Evolutionary conservation across 2,329 filamentous ascomycete genomes (phyloP), one percentile per base, ranked within the genome.

Genomic region (Aspergillus sp.): DNA sequence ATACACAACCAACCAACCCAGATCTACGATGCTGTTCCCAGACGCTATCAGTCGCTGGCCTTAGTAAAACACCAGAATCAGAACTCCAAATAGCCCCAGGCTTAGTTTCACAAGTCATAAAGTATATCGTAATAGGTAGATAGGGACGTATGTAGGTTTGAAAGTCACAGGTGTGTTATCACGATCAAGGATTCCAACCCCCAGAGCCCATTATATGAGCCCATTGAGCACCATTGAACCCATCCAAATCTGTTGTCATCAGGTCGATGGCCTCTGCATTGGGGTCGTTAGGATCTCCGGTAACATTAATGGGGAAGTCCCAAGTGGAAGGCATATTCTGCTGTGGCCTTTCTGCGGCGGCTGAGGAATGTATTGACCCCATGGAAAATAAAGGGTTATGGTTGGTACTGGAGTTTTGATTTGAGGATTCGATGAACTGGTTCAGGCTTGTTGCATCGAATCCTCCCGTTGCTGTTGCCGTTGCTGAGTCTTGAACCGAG

Each of bases 151-250:
- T 22, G 22, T 13, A 50, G 9, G 9, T 9, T 30, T 30, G 9
- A 30, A 30, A 30, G 3, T 30, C 26, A 9, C 26, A 30, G 26
- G 11, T 11, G 9, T 30, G 26, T 11, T 30, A 9, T 30, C 26
- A 30, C 13, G 36, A n/a, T 55, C 61, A 66, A 4, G 60, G 49
- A 45, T 62, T 62, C 64, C 64, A 66, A 12, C 53, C 59, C 2
- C 43, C 55, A 13, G 59, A 57, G 6, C 50, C 53, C 36, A 74
- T 53, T 2, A 74, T 65, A 24, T 73, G 67, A 3, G 69, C 68
- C 71, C 74, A 77, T 39, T 75, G 72, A 4, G 67, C 66, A 17
- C 74, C 72, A 24, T 58, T 70, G 7, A 74, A 61, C 13, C 64
- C 55, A 30, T 69, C 69, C 48, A 74, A 57, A 15, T 64, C 64